Evolutionary conservation across 164 flowering plant species (phyloP), one percentile per base, ranked within the genome.

Genomic region (Platanus orientalis): DNA sequence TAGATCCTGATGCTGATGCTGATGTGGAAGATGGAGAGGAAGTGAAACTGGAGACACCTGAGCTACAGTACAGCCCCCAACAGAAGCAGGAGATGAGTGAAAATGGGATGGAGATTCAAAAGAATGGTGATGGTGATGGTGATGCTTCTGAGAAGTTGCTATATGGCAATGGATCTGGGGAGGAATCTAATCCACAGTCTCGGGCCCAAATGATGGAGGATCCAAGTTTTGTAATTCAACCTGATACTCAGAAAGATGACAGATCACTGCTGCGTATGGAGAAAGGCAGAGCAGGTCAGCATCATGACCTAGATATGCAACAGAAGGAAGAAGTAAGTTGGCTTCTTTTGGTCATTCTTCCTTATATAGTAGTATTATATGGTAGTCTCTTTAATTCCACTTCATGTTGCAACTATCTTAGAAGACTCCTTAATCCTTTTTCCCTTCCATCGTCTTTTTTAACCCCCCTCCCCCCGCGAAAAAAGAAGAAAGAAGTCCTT

Each of bases 11-110:
- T 70, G 78, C 73, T 26, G 89, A 84, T 44, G 74, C 67, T 71
- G 86, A 79, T 42, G 52, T 77, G 58, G 88, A 83, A 69, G 87
- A 69, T 58, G 79, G 61, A 48, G 79, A 71, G 47, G 78, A 81
- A 55, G 29, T 64, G 48, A 80, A 81, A 64, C 14, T 55, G 62
- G 80, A 73, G 62, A 63, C 24, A 40, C 21, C 63, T 19, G 72
- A 75, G 53, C 67, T 59, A 42, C 66, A 71, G 42, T 54, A 61
- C 49, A 71, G 76, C 49, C 55, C 62, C 57, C 58, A 25, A 60
- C 67, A 27, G 48, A 77, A 72, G 69, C 64, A 64, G 63, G 79
- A 50, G 64, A 71, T 59, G 26, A 71, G 74, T 23, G 78, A 72
- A n/a, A 77, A 57, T 67, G 78, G 71, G 54, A 59, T 68, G 47